These are phyloP conservation scores for Lasiodiplodia theobromae DNA, from an alignment of 2,329 filamentous ascomycete species.

Conservation along the genomic window DNA sequence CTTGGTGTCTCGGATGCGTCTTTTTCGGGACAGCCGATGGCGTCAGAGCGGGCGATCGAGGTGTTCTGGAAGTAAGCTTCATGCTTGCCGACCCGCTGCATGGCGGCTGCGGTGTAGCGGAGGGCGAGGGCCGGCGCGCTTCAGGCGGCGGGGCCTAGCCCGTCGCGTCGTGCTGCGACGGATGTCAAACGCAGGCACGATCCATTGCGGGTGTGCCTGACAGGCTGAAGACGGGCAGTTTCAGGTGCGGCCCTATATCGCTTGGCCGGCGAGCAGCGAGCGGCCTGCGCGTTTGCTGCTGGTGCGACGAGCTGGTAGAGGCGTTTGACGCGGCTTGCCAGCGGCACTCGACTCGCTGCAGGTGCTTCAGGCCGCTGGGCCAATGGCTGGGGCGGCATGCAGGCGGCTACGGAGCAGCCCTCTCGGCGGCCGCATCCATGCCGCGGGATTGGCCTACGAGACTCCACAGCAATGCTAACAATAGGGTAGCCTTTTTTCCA, in stretches of 20 bases:
- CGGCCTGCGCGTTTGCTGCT: slow-evolving; percentile 9
- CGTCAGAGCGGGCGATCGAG: slow-evolving; percentile 16
- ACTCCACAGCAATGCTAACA: slow-evolving; percentile 29
- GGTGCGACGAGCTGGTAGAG: slow-evolving; percentile 9
- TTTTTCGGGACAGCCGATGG: slow-evolving; percentile 6
- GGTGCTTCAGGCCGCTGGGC: slow-evolving; percentile 23
- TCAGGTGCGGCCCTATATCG: slow-evolving; percentile 24
- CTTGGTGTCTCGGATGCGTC: slow-evolving; percentile 7
- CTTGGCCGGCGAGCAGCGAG: slow-evolving; percentile 12
- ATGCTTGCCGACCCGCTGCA: slow-evolving; percentile 26
- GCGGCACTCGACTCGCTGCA: slow-evolving; percentile 13
- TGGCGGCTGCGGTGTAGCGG: slow-evolving; percentile 5
- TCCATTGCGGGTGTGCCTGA: slow-evolving; percentile 10
- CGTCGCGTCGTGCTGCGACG: slow-evolving; percentile 22
- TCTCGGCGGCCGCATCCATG: slow-evolving; percentile 26
- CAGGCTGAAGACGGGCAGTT: slow-evolving; percentile 18
- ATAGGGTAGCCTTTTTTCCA: slow-evolving; percentile 24
- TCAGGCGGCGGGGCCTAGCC: slow-evolving; percentile 27
- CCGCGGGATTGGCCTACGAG: slow-evolving; percentile 22
- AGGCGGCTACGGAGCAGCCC: slow-evolving; percentile 23
- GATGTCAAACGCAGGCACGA: slow-evolving; percentile 27
- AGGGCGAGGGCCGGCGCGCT: slow-evolving; percentile 6
- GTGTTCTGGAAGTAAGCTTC: slow-evolving; percentile 26
- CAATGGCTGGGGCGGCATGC: slow-evolving; percentile 10
- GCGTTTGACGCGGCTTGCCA: slow-evolving; percentile 23